Conservation (phyloP, 805 yeast genomes). For the Candida germanica region DNA sequence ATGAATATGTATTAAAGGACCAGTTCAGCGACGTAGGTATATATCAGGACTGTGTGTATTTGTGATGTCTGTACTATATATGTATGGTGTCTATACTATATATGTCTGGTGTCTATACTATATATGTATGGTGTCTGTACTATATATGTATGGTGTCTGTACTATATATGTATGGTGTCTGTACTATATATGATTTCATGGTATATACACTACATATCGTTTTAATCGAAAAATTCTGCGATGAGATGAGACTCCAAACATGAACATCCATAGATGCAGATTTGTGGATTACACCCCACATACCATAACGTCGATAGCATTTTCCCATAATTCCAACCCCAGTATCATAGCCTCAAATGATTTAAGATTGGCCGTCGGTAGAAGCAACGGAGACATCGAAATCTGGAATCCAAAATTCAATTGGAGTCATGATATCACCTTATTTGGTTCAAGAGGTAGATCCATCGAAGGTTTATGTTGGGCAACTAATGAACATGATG, state of each 20-base stretch:
- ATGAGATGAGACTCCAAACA: slow-evolving; percentile 20
- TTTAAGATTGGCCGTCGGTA: slow-evolving; percentile 82
- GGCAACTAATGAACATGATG: slow-evolving; percentile 49
- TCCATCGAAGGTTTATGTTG: slow-evolving; percentile 89
- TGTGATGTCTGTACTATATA: too few species aligned
- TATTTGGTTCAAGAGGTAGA: slow-evolving; percentile 78
- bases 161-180: too few species aligned
- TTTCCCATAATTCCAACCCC: slow-evolving; percentile 56
- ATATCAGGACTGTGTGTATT: too few species aligned
- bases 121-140: too few species aligned
- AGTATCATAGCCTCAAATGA: slow-evolving; percentile 43
- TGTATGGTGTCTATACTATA: too few species aligned
- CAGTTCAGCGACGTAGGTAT: too few species aligned
- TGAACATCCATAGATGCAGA: slow-evolving; percentile 87
- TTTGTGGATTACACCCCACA: slow-evolving; percentile 88
- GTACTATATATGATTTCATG: too few species aligned
- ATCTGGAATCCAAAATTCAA: slow-evolving; percentile 85
- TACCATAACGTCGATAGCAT: slow-evolving; percentile 76
- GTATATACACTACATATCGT: too few species aligned
- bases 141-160: too few species aligned
- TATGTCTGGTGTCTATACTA: too few species aligned
- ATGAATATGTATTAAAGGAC: too few species aligned
- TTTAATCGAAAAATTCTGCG: slow-evolving; percentile 13
- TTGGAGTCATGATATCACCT: slow-evolving; percentile 73
- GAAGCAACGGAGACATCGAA: slow-evolving; percentile 93